A percentile compares a stretch with the other conserved stretches of the same genome.
Conservation (phyloP, 2,329 filamentous ascomycete species). For the Alternaria sp. region DNA sequence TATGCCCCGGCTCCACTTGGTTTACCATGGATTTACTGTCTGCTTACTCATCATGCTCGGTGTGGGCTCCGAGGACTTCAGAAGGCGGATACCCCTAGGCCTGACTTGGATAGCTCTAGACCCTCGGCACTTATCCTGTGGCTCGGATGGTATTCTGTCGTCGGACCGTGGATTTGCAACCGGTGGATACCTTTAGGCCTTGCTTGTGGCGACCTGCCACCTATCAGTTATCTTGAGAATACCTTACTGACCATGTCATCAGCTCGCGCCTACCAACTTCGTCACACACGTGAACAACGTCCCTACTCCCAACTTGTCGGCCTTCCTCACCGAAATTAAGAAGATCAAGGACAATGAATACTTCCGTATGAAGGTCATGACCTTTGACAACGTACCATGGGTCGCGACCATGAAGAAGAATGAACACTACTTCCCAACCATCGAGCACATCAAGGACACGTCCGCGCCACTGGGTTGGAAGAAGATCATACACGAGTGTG, state of each 20-base stretch:
- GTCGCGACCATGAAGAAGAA: conserved; percentile 99
- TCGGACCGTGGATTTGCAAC: not conserved
- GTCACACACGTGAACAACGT: conserved; percentile 94
- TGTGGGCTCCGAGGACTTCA: no score
- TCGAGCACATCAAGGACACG: conserved; percentile 69
- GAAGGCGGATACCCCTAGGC: not conserved
- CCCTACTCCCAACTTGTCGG: conserved; percentile 80
- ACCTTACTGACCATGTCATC: conserved; percentile 49
- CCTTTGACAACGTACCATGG: conserved; percentile 98
- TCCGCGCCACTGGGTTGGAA: conserved; percentile 64
- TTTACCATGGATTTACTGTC: not conserved
- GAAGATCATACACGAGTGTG: conserved; percentile 63
- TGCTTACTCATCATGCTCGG: not conserved
- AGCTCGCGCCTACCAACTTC: conserved; percentile 97
- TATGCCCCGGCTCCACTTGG: not conserved
- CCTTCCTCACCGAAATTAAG: conserved; percentile 81
- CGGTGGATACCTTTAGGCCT: not conserved
- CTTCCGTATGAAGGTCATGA: conserved; percentile 96
- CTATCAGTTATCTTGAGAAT: not conserved
- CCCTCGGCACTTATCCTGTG: conserved; percentile 3
- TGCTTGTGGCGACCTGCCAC: not conserved
- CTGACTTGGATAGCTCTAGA: not conserved
- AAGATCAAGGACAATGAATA: conserved; percentile 97
- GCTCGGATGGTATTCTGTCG: not conserved
- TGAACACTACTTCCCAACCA: conserved; percentile 86